Evolutionary conservation across 2,329 filamentous ascomycete genomes (phyloP), one percentile per base, ranked within the genome.

Genomic region (Pezicula neosporulosa): DNA sequence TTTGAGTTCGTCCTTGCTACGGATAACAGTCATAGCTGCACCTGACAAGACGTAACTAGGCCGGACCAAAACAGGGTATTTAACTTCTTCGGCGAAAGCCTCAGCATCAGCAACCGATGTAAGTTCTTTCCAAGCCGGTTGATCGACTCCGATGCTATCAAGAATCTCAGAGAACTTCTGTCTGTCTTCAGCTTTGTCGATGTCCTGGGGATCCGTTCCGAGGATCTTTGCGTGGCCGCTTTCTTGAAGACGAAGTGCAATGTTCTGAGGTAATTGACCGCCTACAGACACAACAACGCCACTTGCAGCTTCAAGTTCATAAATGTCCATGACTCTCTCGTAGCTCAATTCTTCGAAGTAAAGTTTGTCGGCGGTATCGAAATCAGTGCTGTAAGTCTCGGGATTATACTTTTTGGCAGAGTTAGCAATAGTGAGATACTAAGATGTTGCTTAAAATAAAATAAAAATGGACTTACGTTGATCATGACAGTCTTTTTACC

Each of bases 401-500:
- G 62, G 61, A 21, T 63, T 64, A 30, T 62, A 63, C 72, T 24
- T 64, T 64, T 3, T 27, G 2, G 54, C 47, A 12, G 48, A 48
- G 27, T 53, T 46, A 59, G 55, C 36, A 53, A 55, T 43, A 10
- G 42, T 50, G n/a, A 21, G 7, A 36, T 7, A 7, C 44, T 50
- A 19, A 21, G 7, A 36, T 7, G 19, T 45, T 50, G 39, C 10
- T 48, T 35, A 21, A 35, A 38, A 46, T 18, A 53, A 50, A 48
- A 18, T 24, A 50, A 44, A 50, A 50, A 24, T 44, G 39, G 50
- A 72, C 77, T 77, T 72, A 81, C 78, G 66, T 97, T 97, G 66
- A 99, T 94, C 90, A 97, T 96, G 52, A 96, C 85, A 28, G 94
- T 97, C 85, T 97, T 97, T 78, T 96, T 88, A 60, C 91, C 92